phyloP scores from a whole-genome alignment of 2,329 filamentous ascomycete genomes.

The Pyricularia sp. region DNA sequence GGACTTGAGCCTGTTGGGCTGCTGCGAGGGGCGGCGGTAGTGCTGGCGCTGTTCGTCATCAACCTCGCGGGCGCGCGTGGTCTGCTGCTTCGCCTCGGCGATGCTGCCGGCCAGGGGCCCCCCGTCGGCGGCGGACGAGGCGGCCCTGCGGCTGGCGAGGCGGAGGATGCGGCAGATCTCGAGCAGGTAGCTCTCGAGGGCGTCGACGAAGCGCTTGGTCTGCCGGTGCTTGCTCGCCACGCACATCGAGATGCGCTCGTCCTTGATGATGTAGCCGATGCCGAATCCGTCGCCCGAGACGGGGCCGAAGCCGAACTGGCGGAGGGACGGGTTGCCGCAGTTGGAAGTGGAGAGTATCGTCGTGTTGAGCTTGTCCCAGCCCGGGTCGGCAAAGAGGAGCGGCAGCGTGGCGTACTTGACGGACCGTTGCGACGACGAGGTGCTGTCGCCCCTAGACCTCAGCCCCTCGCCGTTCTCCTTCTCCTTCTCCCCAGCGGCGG shows the following conservation, averaged over 20 bases:
- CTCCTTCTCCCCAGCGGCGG: conserved; percentile 24
- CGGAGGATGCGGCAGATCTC: conserved; percentile 81
- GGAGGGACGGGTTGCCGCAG: conserved; percentile 89
- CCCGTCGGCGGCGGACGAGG: conserved; percentile 12
- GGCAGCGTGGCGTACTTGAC: conserved; percentile 45
- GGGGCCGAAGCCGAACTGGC: conserved; percentile 94
- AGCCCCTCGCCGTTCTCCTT: not conserved
- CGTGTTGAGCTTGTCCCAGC: conserved; percentile 92
- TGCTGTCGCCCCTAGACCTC: conserved; percentile 12
- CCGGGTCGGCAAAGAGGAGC: conserved; percentile 73
- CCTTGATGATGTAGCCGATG: conserved; percentile 98
- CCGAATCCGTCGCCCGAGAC: conserved; percentile 92
- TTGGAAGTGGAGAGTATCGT: conserved; percentile 97
- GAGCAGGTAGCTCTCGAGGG: conserved; percentile 79
- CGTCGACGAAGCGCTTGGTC: conserved; percentile 82
- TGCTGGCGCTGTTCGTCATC: conserved; percentile 22
- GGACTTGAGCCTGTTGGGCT: conserved; percentile 50
- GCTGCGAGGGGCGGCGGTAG: conserved; percentile 14
- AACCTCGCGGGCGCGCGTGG: conserved; percentile 43
- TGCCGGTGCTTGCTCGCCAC: conserved; percentile 90
- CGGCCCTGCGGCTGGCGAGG: conserved; percentile 45
- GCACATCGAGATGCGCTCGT: conserved; percentile 82
- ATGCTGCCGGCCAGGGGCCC: conserved; percentile 3
- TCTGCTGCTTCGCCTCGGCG: conserved; percentile 23
- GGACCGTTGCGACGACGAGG: conserved; percentile 31